A percentile compares a stretch with the other conserved stretches of the same genome.
Evolutionary conservation across 2,329 filamentous ascomycete species (phyloP).

Genomic region (Colletotrichum falcatum): DNA sequence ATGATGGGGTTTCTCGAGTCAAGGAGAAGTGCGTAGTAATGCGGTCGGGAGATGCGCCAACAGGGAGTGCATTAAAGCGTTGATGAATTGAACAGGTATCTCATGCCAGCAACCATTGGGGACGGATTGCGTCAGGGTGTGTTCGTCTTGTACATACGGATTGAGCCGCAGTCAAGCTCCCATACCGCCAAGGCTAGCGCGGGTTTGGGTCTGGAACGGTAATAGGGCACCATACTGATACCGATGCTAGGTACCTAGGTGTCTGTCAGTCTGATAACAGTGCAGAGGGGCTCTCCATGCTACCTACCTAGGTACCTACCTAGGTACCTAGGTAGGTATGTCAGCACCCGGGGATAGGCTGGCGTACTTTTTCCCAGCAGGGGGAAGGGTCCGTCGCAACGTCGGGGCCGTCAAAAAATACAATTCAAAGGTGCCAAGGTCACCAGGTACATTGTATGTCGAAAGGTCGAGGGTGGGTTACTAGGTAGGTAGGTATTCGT

Average conservation of each 20-base stretch:
- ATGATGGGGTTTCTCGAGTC: background rate
- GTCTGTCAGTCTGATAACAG: background rate
- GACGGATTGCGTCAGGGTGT: conserved; percentile 22
- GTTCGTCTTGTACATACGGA: conserved; percentile 18
- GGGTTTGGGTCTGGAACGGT: no score
- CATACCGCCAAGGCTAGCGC: background rate
- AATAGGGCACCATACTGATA: background rate
- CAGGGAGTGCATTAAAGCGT: conserved; percentile 16
- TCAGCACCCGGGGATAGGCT: background rate
- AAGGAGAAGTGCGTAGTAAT: conserved; percentile 1
- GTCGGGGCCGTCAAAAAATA: background rate
- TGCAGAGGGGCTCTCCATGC: background rate
- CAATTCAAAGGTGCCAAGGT: background rate
- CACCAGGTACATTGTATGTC: background rate
- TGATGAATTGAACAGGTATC: conserved; percentile 34
- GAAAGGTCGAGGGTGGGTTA: conserved; percentile 1
- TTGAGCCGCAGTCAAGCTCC: conserved; percentile 17
- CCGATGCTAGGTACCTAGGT: background rate
- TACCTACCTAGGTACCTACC: no score
- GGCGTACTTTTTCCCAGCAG: conserved; percentile 7
- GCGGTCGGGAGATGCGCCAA: conserved; percentile 10
- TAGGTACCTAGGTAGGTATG: background rate
- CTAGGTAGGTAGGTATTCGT: background rate
- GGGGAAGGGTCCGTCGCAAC: conserved; percentile 8
- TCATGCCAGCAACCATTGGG: background rate